phyloP scores from a whole-genome alignment of 2,329 filamentous ascomycete genomes.

The Nannizziopsis arthrosporioides region DNA sequence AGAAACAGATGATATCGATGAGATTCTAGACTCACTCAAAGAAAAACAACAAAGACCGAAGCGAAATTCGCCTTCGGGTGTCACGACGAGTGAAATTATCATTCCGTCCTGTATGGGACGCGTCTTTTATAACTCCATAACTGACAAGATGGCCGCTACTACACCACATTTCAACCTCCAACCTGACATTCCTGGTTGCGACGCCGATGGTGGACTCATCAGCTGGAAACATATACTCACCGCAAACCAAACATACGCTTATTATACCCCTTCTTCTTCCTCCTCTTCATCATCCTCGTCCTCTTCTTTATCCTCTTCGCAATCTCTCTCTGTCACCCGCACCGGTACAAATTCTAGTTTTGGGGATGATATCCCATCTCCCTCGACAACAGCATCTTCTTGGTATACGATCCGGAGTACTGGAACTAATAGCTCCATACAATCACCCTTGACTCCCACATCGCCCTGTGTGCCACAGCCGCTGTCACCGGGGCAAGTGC shows the following conservation, averaged over 20 bases:
- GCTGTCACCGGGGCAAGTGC: neutral
- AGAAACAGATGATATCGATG: conserved; percentile 25
- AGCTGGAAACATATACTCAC: conserved; percentile 36
- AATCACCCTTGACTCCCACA: neutral
- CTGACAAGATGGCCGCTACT: conserved; percentile 4
- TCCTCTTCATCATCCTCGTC: no score
- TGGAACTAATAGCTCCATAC: neutral
- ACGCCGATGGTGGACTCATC: conserved; percentile 35
- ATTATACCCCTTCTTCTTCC: conserved; percentile 23
- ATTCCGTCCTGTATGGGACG: conserved; percentile 35
- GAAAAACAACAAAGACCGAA: conserved; percentile 7
- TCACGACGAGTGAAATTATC: conserved; percentile 31
- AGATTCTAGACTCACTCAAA: conserved; percentile 10
- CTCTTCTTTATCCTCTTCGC: conserved; percentile 15
- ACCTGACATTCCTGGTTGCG: conserved; percentile 33
- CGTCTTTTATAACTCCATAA: conserved; percentile 13
- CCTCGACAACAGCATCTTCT: conserved; percentile 11
- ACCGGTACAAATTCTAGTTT: conserved; percentile 5
- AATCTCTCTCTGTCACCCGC: conserved; percentile 21
- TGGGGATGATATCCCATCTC: conserved; percentile 12
- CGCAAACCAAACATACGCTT: conserved; percentile 31
- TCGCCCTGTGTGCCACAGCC: neutral
- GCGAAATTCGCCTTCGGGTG: conserved; percentile 5
- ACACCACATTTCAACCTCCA: conserved; percentile 31
- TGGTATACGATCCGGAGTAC: conserved; percentile 14